Evolutionary conservation across 139 green algal species (phyloP).

Genomic region (Parachlorella kessleri): DNA sequence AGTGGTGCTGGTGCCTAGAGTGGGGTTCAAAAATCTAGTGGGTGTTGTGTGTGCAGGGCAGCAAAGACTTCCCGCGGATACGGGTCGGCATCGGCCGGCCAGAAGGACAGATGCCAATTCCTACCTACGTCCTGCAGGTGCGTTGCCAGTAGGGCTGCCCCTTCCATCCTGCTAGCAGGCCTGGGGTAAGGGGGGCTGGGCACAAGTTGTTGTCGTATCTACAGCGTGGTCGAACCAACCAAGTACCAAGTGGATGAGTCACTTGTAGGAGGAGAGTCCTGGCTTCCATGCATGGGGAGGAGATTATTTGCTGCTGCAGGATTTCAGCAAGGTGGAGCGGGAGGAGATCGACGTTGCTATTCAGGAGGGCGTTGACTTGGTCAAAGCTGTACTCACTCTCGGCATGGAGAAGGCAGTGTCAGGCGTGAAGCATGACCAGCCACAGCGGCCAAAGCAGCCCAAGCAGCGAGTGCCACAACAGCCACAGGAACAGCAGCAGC

Average conservation of each 20-base stretch:
- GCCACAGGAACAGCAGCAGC: constrained; percentile 1
- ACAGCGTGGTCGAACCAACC: too few relatives aligned
- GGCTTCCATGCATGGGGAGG: too few relatives aligned
- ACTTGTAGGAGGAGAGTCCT: too few relatives aligned
- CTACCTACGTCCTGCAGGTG: constrained; percentile 70
- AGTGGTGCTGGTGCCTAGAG: too few relatives aligned
- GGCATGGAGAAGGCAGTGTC: constrained; percentile 72
- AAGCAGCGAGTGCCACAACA: background rate
- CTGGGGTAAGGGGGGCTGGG: too few relatives aligned
- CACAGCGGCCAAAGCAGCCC: constrained; percentile 3
- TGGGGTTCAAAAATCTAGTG: too few relatives aligned
- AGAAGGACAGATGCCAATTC: constrained; percentile 47
- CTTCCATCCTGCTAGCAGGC: too few relatives aligned
- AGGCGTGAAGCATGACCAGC: constrained; percentile 43
- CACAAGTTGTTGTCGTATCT: too few relatives aligned
- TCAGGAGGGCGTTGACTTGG: constrained; percentile 40
- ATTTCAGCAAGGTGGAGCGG: constrained; percentile 71
- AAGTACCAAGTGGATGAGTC: too few relatives aligned
- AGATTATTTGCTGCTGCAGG: constrained; percentile 44
- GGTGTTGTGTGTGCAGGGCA: constrained; percentile 58
- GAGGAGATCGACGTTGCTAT: constrained; percentile 67
- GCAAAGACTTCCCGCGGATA: constrained; percentile 76
- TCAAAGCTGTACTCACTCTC: constrained; percentile 59
- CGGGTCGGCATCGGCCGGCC: constrained; percentile 87
- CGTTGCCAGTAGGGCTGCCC: background rate